Base-by-base conservation (phyloP, 768 basidiomycete species). In the Pisolithus orientalis region DNA sequence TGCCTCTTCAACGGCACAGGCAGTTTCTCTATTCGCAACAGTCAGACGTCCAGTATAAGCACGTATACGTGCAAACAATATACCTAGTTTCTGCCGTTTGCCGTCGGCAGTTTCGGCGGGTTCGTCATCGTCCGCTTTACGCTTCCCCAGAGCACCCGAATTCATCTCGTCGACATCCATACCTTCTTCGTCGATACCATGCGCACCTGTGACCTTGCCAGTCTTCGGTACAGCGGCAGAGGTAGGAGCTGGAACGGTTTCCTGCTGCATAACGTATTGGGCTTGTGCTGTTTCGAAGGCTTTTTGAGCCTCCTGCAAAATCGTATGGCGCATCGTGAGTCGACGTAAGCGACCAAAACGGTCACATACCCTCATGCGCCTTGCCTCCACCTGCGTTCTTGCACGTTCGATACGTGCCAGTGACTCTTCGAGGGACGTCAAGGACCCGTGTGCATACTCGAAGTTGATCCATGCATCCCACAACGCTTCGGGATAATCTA, bases 401-500 rank as follows among this genome's bases (percentile, higher is more conserved):
- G 85, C 83, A 56, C 79, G 80, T 56, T 87, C 80, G 21, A 90
- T 72, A 54, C 82, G 81, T 50, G 80, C 79, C 43, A 86, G 63
- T 39, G 80, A 80, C 9, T 72, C 69, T 38, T 90, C 82, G 28
- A 90, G 72, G 37, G 83, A 80, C 28, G 79, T 73, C 13, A 90
- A 73, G 24, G 80, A 77, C 0, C 95, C 95, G 60, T 93, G 77
- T 4, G 87, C 70, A 57, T 90, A 81, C 65, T 97, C 95, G 60
- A 97, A 96, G n/a, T 77, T 70, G 16, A 85, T 62, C 89, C 91
- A 95, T 1, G 89, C 85, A 51, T 94, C 90, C 84, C 90, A 95
- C 7, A 98, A 72, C 9, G 85, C 87, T 67, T 99, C 95, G 0
- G 96, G 94, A 87, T 94, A 98, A 67, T 99, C 95, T 38, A 98